Percentiles rank a stretch among this genome's conserved stretches.
Conservation (phyloP, 768 basidiomycete genomes). For the Cystobasidium ongulense region DNA sequence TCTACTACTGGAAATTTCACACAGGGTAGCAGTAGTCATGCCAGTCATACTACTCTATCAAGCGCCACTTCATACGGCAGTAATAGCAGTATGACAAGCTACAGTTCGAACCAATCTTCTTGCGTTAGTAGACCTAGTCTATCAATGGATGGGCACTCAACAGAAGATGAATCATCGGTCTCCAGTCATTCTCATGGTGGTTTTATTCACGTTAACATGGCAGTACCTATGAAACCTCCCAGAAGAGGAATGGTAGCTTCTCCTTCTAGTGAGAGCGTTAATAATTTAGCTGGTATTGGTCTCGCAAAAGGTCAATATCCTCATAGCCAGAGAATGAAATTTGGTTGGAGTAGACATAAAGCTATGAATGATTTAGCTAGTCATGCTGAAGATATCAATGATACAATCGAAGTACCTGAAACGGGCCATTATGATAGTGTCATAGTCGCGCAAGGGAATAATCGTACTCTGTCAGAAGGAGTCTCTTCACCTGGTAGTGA, state of each 20-base stretch:
- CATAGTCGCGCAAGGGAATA: not conserved
- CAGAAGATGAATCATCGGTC: not conserved
- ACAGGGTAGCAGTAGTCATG: not conserved
- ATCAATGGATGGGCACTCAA: not conserved
- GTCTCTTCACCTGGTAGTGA: not conserved
- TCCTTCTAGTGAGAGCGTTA: not conserved
- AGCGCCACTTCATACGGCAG: not conserved
- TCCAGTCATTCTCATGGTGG: not conserved
- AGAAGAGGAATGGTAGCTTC: not conserved
- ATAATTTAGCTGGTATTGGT: not conserved
- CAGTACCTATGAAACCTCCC: not conserved
- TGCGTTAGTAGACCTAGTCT: not conserved
- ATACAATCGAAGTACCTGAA: too few relatives aligned
- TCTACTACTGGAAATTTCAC: not conserved
- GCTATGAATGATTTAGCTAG: not conserved
- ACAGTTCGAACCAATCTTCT: not conserved
- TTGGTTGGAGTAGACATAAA: not conserved
- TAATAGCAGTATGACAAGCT: not conserved
- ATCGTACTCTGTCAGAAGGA: not conserved
- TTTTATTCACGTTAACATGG: not conserved
- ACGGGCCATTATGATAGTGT: not conserved
- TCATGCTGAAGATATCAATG: not conserved
- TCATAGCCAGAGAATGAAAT: not conserved
- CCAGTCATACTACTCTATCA: not conserved
- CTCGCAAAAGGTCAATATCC: not conserved